Percentiles rank a stretch among this genome's conserved stretches.
These are phyloP conservation scores for Manihot esculenta DNA, from an alignment of 441 rosid species.

Conservation along the genomic window DNA sequence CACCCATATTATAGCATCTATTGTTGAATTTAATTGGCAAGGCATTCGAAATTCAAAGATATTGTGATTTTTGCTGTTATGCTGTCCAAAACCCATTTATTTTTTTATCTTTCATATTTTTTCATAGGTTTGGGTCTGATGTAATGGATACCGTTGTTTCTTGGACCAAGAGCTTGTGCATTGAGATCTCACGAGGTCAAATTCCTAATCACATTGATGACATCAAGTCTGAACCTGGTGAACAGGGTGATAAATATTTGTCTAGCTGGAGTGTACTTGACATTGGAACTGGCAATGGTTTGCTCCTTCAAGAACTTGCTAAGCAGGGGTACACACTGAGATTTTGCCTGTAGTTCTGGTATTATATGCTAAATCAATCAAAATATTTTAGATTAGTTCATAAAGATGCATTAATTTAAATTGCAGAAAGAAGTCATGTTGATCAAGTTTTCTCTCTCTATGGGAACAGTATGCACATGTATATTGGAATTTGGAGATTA, in stretches of 20 bases:
- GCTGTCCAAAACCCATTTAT: slow-evolving; percentile 6
- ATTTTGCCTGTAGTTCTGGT: slow-evolving; percentile 35
- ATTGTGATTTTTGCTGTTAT: background rate
- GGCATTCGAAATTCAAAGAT: background rate
- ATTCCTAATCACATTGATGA: slow-evolving; percentile 46
- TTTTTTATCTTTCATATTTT: slow-evolving; percentile 11
- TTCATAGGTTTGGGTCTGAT: slow-evolving; percentile 79
- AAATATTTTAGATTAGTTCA: slow-evolving; percentile 6
- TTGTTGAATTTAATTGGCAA: background rate
- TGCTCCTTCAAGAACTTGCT: slow-evolving; percentile 93
- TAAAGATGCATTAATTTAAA: background rate
- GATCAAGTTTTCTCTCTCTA: background rate
- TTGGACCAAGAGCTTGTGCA: slow-evolving; percentile 82
- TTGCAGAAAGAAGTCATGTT: slow-evolving; percentile 1
- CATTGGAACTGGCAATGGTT: slow-evolving; percentile 91
- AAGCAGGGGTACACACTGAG: slow-evolving; percentile 74
- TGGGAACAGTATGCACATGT: background rate
- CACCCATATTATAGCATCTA: background rate
- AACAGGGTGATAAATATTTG: slow-evolving; percentile 54
- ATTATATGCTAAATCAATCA: slow-evolving; percentile 19
- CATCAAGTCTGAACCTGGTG: slow-evolving; percentile 42
- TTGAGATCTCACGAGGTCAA: slow-evolving; percentile 53
- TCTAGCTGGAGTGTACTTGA: slow-evolving; percentile 88
- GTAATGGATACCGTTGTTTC: slow-evolving; percentile 81
- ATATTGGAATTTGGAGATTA: slow-evolving; percentile 8